These are phyloP conservation scores for Amaranthus palmeri DNA, from an alignment of 148 eudicot genomes.

Conservation along the genomic window DNA sequence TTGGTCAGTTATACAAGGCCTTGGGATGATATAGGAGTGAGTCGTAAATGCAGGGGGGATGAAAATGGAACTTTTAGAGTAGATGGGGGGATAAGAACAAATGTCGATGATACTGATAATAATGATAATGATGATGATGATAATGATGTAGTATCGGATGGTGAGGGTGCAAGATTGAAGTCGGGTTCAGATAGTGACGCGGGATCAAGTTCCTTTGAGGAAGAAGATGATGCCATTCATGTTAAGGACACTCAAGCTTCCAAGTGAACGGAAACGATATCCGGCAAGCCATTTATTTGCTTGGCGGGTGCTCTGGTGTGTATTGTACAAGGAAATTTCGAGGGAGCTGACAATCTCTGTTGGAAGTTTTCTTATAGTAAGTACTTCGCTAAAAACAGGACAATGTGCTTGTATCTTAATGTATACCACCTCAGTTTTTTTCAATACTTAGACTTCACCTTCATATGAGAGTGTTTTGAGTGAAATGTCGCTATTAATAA, in stretches of 20 bases:
- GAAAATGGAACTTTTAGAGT: conserved; percentile 20
- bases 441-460: no score
- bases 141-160: no score
- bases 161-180: no score
- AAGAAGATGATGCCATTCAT: conserved; percentile 27
- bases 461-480: no score
- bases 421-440: no score
- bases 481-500: no score
- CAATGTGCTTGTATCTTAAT: not conserved
- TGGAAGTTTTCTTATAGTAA: conserved; percentile 10
- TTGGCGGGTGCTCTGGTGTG: conserved; percentile 9
- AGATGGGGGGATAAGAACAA: conserved; percentile 18
- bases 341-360: not conserved
- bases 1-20: conserved; percentile 51
- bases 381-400: not conserved
- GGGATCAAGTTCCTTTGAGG: conserved; percentile 37
- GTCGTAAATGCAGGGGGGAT: conserved; percentile 13
- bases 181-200: conserved; percentile 3
- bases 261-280: conserved; percentile 5
- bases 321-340: not conserved
- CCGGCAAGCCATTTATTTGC: conserved; percentile 1
- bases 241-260: conserved; percentile 8
- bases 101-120: conserved; percentile 2
- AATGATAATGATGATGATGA: no score
- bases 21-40: conserved; percentile 20